Conservation (phyloP, 148 eudicot species). For the Vaccinium vitisidaea region DNA sequence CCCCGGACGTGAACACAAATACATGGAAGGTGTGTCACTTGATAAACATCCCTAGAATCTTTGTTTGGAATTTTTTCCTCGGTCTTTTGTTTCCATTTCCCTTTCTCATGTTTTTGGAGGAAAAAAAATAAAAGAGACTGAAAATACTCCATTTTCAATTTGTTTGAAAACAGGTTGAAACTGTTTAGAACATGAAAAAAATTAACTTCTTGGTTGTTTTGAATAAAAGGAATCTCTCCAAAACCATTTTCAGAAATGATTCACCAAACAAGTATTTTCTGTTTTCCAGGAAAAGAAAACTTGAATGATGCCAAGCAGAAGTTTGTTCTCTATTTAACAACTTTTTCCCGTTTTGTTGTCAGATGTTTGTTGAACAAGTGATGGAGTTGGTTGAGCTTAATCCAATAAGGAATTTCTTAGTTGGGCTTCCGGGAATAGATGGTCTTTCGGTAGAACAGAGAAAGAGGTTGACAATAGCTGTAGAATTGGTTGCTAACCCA, state of each 20-base stretch:
- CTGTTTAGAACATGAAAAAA: no score
- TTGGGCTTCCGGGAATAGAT: constrained; percentile 72
- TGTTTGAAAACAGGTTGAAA: no score
- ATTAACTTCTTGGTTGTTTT: neutral
- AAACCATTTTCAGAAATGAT: neutral
- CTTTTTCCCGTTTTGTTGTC: neutral
- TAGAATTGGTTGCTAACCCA: constrained; percentile 79
- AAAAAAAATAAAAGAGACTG: neutral
- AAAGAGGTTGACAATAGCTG: constrained; percentile 76
- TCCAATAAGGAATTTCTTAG: constrained; percentile 55
- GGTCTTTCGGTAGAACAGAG: constrained; percentile 80
- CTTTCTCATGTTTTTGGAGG: neutral
- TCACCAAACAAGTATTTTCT: neutral
- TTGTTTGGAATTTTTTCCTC: neutral
- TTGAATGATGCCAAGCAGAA: neutral
- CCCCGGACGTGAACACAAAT: constrained; percentile 45
- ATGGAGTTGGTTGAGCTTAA: constrained; percentile 73
- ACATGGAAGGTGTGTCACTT: constrained; percentile 36
- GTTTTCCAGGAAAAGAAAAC: neutral
- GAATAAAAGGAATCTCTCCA: neutral
- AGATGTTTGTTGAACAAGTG: constrained; percentile 70
- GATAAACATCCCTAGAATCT: no score
- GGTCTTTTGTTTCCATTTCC: neutral
- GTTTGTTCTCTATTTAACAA: neutral
- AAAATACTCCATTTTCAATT: neutral